phyloP scores from a whole-genome alignment of 192 early-diverging fungal genomes.

The Coemansia sp. region DNA sequence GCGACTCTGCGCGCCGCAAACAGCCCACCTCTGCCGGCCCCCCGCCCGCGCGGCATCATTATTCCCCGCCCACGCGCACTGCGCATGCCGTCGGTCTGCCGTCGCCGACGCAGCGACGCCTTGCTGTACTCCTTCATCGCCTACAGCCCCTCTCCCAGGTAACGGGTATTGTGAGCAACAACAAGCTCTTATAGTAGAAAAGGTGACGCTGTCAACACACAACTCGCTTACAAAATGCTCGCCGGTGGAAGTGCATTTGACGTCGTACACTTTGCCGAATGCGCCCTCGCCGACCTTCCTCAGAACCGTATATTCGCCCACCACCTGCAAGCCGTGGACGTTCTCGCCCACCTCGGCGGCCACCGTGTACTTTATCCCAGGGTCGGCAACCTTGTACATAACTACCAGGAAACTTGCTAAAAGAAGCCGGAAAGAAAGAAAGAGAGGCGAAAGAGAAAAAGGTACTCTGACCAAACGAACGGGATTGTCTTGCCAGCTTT shows the following conservation, averaged over 20 bases:
- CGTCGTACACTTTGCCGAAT: constrained; percentile 84
- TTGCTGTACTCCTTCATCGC: constrained; percentile 96
- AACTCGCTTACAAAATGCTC: constrained; percentile 8
- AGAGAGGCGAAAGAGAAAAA: background rate
- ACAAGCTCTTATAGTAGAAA: background rate
- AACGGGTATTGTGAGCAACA: no score
- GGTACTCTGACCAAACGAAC: background rate
- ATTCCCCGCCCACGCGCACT: constrained; percentile 38
- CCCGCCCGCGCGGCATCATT: constrained; percentile 51
- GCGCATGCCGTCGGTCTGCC: constrained; percentile 50
- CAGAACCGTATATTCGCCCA: constrained; percentile 81
- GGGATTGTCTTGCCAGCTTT: no score
- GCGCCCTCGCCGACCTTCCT: constrained; percentile 78
- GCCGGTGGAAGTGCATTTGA: constrained; percentile 51
- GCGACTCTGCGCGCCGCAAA: constrained; percentile 25
- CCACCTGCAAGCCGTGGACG: constrained; percentile 60
- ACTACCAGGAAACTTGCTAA: background rate
- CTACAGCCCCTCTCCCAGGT: background rate
- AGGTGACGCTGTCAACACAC: background rate
- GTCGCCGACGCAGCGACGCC: constrained; percentile 67
- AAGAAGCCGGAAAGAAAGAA: background rate
- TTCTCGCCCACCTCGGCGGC: constrained; percentile 66
- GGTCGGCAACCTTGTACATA: constrained; percentile 44
- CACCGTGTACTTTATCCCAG: constrained; percentile 40
- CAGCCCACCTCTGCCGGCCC: constrained; percentile 24